Base-by-base conservation (phyloP, 2,329 filamentous ascomycete species). In the Alternaria sp. region DNA sequence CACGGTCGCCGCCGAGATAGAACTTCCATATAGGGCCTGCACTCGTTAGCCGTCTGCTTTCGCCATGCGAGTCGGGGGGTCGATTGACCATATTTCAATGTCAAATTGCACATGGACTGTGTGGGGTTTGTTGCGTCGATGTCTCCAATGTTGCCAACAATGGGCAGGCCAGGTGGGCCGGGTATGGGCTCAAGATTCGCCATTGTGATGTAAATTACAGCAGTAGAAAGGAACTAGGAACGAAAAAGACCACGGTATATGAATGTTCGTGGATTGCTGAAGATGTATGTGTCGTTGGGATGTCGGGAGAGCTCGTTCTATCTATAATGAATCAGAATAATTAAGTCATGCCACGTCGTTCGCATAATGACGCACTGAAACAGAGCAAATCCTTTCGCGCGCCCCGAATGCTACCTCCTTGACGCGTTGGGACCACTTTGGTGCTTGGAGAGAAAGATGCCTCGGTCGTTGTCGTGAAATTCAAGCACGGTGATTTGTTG, bases 141-240 rank as follows among this genome's bases (percentile, higher is more conserved):
- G 64, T 91, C 88, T 54, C 81, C 79, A 30, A 90, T 72, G 67
- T 92, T 90, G 28, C 90, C 90, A 24, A 92, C 63, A 26, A 92
- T 75, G 1, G 89, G 90, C 57, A 90, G 79, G 3, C 87, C 88
- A 54, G 82, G 83, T 26, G 89, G 89, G 47, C 86, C 84, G 2
- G 90, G 89, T 54, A 92, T 89, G 3, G 62, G 59, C 42, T 61
- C 59, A 32, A 84, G 81, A 20, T 72, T 66, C 70, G 70, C 68
- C 20, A 36, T 49, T 30, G n/a, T 28, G 38, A 22, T 8, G 30
- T 16, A 9, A 4, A 16, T 5, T 43, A 5, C 8, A 42, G 36
- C 18, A 46, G 44, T 20, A 41, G 18, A 18, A 51, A 34, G 12
- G 5, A 30, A 24, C 14, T 11, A 41, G 3, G 8, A 54, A 20